Evolutionary conservation across 2,329 filamentous ascomycete species (phyloP).

Genomic region (Diaporthe amygdali): DNA sequence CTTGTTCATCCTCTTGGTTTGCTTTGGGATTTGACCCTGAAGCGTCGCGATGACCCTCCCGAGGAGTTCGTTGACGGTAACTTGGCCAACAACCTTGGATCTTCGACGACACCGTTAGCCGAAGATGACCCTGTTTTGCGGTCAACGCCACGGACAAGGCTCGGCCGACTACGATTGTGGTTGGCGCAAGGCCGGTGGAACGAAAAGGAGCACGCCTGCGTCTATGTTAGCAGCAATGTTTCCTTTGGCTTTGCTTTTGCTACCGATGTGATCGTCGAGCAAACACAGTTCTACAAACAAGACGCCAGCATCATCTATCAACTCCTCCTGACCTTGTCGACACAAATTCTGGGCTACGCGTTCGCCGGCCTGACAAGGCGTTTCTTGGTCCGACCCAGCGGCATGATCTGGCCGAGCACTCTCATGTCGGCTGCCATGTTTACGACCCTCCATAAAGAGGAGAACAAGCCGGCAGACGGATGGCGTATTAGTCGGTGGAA

Average conservation of each 20-base stretch:
- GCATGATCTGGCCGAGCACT: slow-evolving; percentile 92
- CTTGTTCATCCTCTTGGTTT: slow-evolving; percentile 85
- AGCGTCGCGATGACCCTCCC: slow-evolving; percentile 61
- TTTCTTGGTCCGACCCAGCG: slow-evolving; percentile 82
- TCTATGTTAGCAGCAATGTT: slow-evolving; percentile 89
- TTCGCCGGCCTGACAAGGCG: slow-evolving; percentile 83
- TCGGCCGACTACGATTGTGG: slow-evolving; percentile 68
- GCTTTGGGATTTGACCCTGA: slow-evolving; percentile 76
- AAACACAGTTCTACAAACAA: slow-evolving; percentile 88
- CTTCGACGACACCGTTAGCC: slow-evolving; percentile 19
- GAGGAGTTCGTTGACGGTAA: slow-evolving; percentile 53
- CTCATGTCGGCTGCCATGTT: slow-evolving; percentile 92
- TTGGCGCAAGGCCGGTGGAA: slow-evolving; percentile 83
- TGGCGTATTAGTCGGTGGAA: slow-evolving; percentile 84
- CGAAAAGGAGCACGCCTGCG: slow-evolving; percentile 86
- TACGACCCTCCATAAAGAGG: slow-evolving; percentile 81
- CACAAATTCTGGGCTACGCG: slow-evolving; percentile 84
- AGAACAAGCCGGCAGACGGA: slow-evolving; percentile 81
- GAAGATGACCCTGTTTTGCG: slow-evolving; percentile 16
- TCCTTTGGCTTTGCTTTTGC: slow-evolving; percentile 90
- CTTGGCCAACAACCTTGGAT: slow-evolving; percentile 28
- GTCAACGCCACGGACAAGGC: slow-evolving; percentile 27
- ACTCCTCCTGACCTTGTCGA: slow-evolving; percentile 81
- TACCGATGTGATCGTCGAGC: slow-evolving; percentile 88
- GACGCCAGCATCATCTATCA: slow-evolving; percentile 79